Base-by-base conservation (phyloP, 768 basidiomycete genomes). In the Leccinum barrowsii region DNA sequence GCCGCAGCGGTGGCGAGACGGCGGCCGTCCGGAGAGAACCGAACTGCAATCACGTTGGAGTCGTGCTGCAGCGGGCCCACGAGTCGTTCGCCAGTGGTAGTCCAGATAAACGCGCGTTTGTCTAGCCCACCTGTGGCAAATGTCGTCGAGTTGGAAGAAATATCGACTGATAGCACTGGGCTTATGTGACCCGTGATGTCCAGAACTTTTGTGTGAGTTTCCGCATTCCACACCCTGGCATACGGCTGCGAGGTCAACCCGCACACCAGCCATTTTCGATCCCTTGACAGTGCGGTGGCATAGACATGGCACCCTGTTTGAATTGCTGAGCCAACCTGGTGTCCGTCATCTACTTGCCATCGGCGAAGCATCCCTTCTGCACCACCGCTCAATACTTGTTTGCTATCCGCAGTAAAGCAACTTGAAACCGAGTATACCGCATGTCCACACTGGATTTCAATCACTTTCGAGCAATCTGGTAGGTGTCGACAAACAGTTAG, bases 351-450 rank as follows among this genome's bases (percentile, higher is more conserved):
- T n/a, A 52, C 34, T 8, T 15, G 40, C 59, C 59, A 59, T 40
- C 32, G 55, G 11, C 44, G 59, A 28, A 59, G 35, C 2, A 40
- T 10, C 0, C 55, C 50, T 21, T 57, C 59, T 0, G 7, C 26
- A 13, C 59, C 59, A 11, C 59, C 55, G 15, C 55, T 57, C 50
- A 47, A 19, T 6, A 57, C 13, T 0, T 57, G 50, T 10, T 52
- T 52, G 13, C 51, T 42, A n/a, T 42, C n/a, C n/a, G n/a, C 40
- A 42, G 40, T 42, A n/a, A 42, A 42, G 40, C 40, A 19, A 19
- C 17, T n/a, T 10, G 40, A 52, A 28, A 59, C 42, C 1, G 55
- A 47, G 11, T 13, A 13, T 40, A 59, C 17, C 0, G 17, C 15
- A n/a, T 32, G 34, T 34, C 28, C n/a, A 13, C 8, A 8, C 1